Conservation (phyloP, 768 basidiomycete species). For the Lentinula guzmanii region DNA sequence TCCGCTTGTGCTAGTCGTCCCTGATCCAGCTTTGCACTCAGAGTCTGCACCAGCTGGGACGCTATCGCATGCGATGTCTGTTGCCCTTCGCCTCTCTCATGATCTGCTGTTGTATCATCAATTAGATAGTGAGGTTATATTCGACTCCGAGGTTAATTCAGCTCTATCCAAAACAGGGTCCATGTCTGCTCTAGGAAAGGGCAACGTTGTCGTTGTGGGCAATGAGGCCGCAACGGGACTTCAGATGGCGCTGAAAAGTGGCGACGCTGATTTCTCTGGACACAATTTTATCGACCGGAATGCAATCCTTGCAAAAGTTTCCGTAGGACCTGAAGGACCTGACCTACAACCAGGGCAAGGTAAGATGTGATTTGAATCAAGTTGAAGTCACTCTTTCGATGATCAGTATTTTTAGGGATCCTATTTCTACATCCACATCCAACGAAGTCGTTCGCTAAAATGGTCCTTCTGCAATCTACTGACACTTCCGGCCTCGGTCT, state of each 20-base stretch:
- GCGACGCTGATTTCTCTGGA: neutral
- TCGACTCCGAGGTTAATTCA: conserved; percentile 29
- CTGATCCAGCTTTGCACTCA: conserved; percentile 22
- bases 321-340: conserved; percentile 11
- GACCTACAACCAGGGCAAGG: conserved; percentile 5
- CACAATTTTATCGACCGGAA: conserved; percentile 4
- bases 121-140: conserved; percentile 59
- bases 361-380: neutral
- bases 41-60: conserved; percentile 12
- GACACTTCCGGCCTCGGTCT: conserved; percentile 39
- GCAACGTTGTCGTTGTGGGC: conserved; percentile 57
- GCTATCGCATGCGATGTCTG: conserved; percentile 23
- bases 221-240: conserved; percentile 21
- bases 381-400: neutral
- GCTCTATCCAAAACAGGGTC: conserved; percentile 8
- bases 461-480: conserved; percentile 57
- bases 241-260: neutral
- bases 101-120: conserved; percentile 63
- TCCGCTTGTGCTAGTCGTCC: conserved; percentile 53
- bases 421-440: conserved; percentile 70
- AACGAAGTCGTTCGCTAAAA: conserved; percentile 17
- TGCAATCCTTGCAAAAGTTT: conserved; percentile 21
- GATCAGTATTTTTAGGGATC: conserved; percentile 27
- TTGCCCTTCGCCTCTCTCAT: conserved; percentile 65
- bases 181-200: conserved; percentile 24